Base-by-base conservation (phyloP, 331 rosid genomes). In the Malus hybrid region DNA sequence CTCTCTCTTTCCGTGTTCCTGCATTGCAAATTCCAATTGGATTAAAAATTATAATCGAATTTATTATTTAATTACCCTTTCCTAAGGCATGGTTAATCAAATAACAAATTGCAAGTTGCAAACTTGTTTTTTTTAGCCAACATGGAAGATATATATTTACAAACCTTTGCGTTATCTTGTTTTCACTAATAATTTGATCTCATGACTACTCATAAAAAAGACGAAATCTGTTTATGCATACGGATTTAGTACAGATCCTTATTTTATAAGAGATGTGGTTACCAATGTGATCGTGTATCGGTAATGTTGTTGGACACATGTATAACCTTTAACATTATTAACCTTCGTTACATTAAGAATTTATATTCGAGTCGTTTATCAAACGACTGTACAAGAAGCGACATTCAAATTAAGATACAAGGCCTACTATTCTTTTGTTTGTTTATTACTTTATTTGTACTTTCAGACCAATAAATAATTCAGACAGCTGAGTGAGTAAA, bases 201-300 rank as follows among this genome's bases (percentile, higher is more conserved):
- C 44, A 2, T 12, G 3, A 28, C 29, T 28, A 28, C 29, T 39
- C 44, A 0, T 39, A 39, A 3, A 39, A 39, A 39, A 39, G 4
- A 0, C 12, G 44, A 39, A 39, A 39, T 39, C 1, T 39, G 44
- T 8, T 39, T 39, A 39, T 39, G 12, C 44, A 9, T 39, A 39
- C 4, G 29, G 44, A 1, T 39, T 36, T 2, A 39, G n/a, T 16
- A 16, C 4, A 1, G 1, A 6, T 50, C 3, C 0, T 0, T 0
- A 0, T 50, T 50, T 6, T 50, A 4, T 59, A 59, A 22, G 18
- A 59, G 1, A 61, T 61, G n/a, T 27, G 10, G 0, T 39, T 1
- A 39, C 0, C 12, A 39, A 39, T 39, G 4, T 9, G 4, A 39
- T 39, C 44, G 12, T 39, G 44, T 39, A 39, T 39, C 44, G 2